Conservation (phyloP, 225 moss, liverwort and hornwort species). For the Straminergon stramineum region DNA sequence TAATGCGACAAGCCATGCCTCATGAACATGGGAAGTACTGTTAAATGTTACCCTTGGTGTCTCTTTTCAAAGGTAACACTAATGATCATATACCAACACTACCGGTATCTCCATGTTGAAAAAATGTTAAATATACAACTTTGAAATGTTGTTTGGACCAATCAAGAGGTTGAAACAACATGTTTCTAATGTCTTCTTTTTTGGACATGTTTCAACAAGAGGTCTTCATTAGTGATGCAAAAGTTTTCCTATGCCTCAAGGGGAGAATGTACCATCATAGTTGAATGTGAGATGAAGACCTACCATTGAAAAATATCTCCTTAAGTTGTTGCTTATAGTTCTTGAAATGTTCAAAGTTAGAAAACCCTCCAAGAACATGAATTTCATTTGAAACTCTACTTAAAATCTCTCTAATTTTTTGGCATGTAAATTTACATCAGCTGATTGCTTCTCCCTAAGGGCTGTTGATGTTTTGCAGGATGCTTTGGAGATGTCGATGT, state of each 20-base stretch:
- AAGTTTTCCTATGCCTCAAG: too few relatives aligned
- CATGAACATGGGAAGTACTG: too few relatives aligned
- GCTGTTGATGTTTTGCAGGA: background rate
- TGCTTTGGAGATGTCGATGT: slow-evolving; percentile 52
- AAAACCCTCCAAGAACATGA: too few relatives aligned
- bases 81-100: background rate
- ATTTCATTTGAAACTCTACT: background rate
- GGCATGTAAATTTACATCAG: background rate
- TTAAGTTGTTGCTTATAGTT: background rate
- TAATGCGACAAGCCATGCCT: background rate
- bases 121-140: background rate
- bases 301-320: too few relatives aligned
- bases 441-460: background rate
- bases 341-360: too few relatives aligned
- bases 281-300: background rate
- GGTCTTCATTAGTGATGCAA: background rate
- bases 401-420: background rate
- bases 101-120: background rate
- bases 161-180: background rate
- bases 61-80: too few relatives aligned
- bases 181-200: background rate
- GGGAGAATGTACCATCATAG: background rate
- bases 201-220: background rate
- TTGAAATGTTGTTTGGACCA: background rate
- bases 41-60: too few relatives aligned